Base-by-base conservation (phyloP, 2,329 filamentous ascomycete genomes). In the Alternaria atra region DNA sequence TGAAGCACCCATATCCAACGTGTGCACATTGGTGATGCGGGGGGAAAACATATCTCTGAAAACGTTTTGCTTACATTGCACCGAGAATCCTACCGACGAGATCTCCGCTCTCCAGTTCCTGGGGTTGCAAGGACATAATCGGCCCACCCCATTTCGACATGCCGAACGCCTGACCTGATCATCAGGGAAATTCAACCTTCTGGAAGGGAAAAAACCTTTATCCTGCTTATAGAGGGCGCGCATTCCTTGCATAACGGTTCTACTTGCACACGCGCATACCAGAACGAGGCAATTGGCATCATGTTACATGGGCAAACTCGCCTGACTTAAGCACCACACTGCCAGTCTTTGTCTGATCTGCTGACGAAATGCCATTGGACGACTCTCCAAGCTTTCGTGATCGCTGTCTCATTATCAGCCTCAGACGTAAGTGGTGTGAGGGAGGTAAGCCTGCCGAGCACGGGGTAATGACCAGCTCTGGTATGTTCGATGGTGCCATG, bases 371-470 rank as follows among this genome's bases (percentile, higher is more conserved):
- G n/a, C 35, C 27, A 44, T 37, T 44, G 39, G 35, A 13, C 37
- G 13, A 23, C 13, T 37, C 12, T 40, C 13, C 43, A 6, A 20
- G 40, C 35, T 15, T 46, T 13, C 15, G 13, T 29, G 34, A 34
- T 29, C 29, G 39, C 40, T 39, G 44, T 43, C 40, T 52, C 60
- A 56, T 55, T 42, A 32, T 58, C 60, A 47, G 70, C 69, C 70
- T 55, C 62, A 61, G 63, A 73, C 68, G 66, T 72, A 67, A 54
- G 64, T 65, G 66, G 67, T 63, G 58, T 35, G 39, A 52, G 47
- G 48, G 43, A 30, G 23, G 40, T 34, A 43, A 30, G 35, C 42
- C 35, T 54, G 55, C 64, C 52, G 59, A 56, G 65, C 69, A 68
- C 69, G 68, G 71, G 69, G 63, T 60, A 66, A 44, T 35, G 40